Conservation (phyloP, 78 protist genomes). For the Mastigamoeba balamuthi region DNA sequence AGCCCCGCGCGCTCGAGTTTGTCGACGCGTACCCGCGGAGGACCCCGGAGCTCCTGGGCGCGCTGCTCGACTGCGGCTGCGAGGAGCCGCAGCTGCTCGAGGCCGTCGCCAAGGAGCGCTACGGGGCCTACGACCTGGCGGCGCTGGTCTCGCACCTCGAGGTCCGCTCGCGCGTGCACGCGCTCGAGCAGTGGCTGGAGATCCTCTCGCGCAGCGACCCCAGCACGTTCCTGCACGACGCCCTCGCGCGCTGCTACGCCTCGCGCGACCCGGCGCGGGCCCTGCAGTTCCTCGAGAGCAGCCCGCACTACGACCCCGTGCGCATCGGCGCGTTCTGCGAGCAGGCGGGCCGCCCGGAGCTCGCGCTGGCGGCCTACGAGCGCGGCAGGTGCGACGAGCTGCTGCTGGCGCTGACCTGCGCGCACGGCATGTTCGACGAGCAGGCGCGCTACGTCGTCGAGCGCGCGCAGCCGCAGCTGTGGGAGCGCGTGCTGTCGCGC, state of each 20-base stretch:
- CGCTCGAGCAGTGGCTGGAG: conserved; percentile 96
- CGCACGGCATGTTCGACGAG: conserved; percentile 86
- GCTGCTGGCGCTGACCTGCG: conserved; percentile 87
- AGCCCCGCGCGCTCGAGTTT: conserved; percentile 59
- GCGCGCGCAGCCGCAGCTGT: conserved; percentile 90
- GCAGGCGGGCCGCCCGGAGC: conserved; percentile 96
- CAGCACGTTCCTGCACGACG: conserved; percentile 94
- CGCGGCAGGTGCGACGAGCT: conserved; percentile 89
- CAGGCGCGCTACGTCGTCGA: conserved; percentile 94
- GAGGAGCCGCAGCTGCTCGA: conserved; percentile 80
- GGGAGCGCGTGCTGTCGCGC: conserved; percentile 85
- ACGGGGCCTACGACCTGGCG: conserved; percentile 73
- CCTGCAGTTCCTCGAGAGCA: conserved; percentile 84
- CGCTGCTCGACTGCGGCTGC: conserved; percentile 89
- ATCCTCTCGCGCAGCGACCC: conserved; percentile 52
- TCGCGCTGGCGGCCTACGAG: conserved; percentile 85
- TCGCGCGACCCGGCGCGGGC: conserved; percentile 79
- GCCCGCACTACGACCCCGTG: conserved; percentile 70
- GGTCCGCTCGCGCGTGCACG: conserved; percentile 89
- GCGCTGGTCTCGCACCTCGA: conserved; percentile 89
- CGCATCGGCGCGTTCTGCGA: conserved; percentile 94
- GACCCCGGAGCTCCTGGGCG: conserved; percentile 94
- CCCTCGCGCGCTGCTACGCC: conserved; percentile 96
- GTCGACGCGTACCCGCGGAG: conserved; percentile 91
- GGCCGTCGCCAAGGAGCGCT: conserved; percentile 64